Evolutionary conservation across 495 filamentous ascomycete species (phyloP), one percentile per base, ranked within the genome.

Genomic region (Aspergillus steynii): DNA sequence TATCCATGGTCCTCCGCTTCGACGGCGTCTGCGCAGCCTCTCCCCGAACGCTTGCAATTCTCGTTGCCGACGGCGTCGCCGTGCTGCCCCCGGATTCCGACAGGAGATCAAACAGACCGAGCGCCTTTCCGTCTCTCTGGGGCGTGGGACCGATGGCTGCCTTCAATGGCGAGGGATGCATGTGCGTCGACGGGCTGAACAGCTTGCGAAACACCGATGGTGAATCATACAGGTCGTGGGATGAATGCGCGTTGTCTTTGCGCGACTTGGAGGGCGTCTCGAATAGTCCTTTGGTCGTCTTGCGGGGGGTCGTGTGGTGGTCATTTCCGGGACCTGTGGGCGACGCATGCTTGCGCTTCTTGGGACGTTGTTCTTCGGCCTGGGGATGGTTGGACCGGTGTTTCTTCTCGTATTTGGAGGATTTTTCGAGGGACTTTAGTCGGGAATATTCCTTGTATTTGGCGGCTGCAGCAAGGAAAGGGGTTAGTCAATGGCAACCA

Each of bases 361-460:
- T 79, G 57, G 71, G 68, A 58, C 66, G 65, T 50, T 66, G 55
- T 49, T 73, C 37, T 42, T 42, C 37, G 3, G 37, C 1, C 37
- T 14, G 10, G 37, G 12, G 1, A 61, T 20, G 54, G 7, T 32
- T 62, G 50, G 51, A 51, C 25, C 12, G 32, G 59, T 53, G 67
- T 20, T 69, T 69, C 58, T 65, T 72, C 60, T 68, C 74, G 70
- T 54, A 69, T 53, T 66, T 64, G 26, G 29, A 60, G 14, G 68
- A 67, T 32, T 73, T 66, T 58, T 81, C 77, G 53, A 86, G 77
- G 53, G 87, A 83, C 57, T 91, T 86, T 26, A 92, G 65, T 58
- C 85, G 88, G 61, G 85, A 86, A 79, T 98, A 99, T 62, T 91
- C 86, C 67, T 93, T 96, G 75, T 99, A 97, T 77, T 97, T 97